A percentile compares a stretch with the other conserved stretches of the same genome.
Evolutionary conservation across 2,329 filamentous ascomycete genomes (phyloP).

Genomic region (Ophiostoma tasmaniense): DNA sequence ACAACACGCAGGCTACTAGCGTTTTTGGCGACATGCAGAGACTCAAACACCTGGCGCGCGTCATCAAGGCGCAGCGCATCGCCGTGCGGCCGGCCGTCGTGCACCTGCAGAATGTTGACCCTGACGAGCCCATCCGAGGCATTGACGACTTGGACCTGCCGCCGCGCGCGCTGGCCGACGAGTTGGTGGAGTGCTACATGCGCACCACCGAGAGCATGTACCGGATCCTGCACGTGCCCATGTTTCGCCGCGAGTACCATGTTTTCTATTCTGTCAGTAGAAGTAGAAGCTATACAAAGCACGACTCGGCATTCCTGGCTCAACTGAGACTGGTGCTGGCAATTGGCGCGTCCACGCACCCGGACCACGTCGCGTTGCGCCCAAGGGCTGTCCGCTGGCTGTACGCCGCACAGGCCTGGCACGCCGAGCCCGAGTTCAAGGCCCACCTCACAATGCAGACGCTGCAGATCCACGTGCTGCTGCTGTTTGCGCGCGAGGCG

Average conservation of each 20-base stretch:
- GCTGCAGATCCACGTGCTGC: conserved; percentile 44
- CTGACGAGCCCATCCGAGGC: background rate
- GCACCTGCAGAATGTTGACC: background rate
- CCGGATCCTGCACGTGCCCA: conserved; percentile 49
- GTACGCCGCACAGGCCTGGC: conserved; percentile 44
- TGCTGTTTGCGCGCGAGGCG: conserved; percentile 41
- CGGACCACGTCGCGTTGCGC: conserved; percentile 35
- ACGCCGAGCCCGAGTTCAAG: conserved; percentile 38
- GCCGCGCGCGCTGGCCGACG: conserved; percentile 36
- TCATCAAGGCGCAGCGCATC: background rate
- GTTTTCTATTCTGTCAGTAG: background rate
- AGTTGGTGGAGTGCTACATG: conserved; percentile 45
- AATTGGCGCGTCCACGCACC: background rate
- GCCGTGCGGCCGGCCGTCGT: background rate
- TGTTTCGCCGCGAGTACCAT: conserved; percentile 48
- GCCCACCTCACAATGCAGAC: conserved; percentile 38
- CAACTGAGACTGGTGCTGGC: background rate
- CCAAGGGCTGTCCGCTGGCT: conserved; percentile 40
- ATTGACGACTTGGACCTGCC: conserved; percentile 32
- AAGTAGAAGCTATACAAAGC: background rate
- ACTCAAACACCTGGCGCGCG: background rate
- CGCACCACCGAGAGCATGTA: conserved; percentile 47
- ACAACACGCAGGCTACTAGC: conserved; percentile 25
- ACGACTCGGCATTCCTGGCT: background rate
- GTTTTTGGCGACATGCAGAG: background rate